Percentiles rank a stretch among this genome's conserved stretches.
Conservation (phyloP, 148 eudicot genomes). For the Camellia lanceoleosa region DNA sequence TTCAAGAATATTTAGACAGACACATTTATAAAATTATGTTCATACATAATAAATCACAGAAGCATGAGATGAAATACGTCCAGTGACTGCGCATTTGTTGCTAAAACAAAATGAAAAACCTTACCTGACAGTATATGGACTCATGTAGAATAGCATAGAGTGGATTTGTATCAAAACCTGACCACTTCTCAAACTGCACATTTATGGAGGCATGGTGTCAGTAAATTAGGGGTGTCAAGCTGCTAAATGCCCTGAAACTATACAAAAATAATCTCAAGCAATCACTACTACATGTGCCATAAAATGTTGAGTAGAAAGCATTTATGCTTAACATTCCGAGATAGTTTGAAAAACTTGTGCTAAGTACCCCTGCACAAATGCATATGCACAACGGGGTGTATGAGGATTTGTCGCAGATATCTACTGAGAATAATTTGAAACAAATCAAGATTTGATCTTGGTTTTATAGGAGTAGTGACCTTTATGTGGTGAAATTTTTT, state of each 20-base stretch:
- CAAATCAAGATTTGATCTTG: not conserved
- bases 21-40: not conserved
- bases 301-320: not conserved
- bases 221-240: not conserved
- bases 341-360: not conserved
- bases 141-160: slow-evolving; percentile 85
- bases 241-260: not conserved
- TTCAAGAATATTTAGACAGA: not conserved
- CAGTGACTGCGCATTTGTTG: not conserved
- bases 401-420: too few relatives aligned
- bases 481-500: not conserved
- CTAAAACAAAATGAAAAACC: not conserved
- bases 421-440: not conserved
- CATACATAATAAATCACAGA: slow-evolving; percentile 7
- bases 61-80: slow-evolving; percentile 1
- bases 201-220: slow-evolving; percentile 21
- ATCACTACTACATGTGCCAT: not conserved
- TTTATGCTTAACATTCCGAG: not conserved
- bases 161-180: slow-evolving; percentile 71
- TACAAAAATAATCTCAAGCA: not conserved
- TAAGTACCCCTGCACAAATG: not conserved
- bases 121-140: slow-evolving; percentile 86
- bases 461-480: not conserved
- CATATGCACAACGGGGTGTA: not conserved
- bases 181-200: slow-evolving; percentile 81